These are phyloP conservation scores for Phaffomyces thermotolerans DNA, from an alignment of 805 yeast genomes.

Conservation along the genomic window DNA sequence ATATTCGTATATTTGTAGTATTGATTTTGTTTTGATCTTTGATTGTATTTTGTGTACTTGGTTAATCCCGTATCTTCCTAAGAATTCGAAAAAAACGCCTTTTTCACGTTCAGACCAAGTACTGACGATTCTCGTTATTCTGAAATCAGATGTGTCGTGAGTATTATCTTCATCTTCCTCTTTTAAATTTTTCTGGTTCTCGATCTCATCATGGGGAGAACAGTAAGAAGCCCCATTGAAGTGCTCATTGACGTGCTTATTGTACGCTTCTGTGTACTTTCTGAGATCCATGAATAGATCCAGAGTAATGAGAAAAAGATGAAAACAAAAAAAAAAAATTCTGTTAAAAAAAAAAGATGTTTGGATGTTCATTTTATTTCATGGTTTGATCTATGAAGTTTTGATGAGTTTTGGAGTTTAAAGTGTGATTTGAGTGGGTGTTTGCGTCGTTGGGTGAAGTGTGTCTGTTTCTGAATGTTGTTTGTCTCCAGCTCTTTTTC, in stretches of 20 bases:
- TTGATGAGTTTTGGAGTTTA: constrained; percentile 18
- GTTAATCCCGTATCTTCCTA: constrained; percentile 44
- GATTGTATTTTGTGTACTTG: constrained; percentile 34
- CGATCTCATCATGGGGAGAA: too few species aligned
- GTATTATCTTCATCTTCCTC: too few species aligned
- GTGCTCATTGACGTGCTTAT: not conserved
- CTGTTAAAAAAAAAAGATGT: too few species aligned
- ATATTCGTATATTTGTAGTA: constrained; percentile 38
- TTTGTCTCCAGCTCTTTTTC: constrained; percentile 29
- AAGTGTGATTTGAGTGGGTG: constrained; percentile 27
- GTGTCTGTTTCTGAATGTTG: constrained; percentile 23
- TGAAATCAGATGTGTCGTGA: not conserved
- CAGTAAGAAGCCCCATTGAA: too few species aligned
- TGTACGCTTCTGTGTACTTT: not conserved
- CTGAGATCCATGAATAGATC: too few species aligned
- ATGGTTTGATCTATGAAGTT: constrained; percentile 18
- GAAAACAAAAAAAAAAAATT: not conserved
- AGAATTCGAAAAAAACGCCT: constrained; percentile 40
- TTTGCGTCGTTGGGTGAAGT: constrained; percentile 15
- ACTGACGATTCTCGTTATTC: constrained; percentile 22
- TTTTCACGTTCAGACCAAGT: constrained; percentile 45
- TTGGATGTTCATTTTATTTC: constrained; percentile 1
- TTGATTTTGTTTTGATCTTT: constrained; percentile 35
- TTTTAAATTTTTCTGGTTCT: too few species aligned
- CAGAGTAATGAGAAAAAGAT: not conserved